Base-by-base conservation (phyloP, 2,329 filamentous ascomycete genomes). In the Mariannaea elegans region DNA sequence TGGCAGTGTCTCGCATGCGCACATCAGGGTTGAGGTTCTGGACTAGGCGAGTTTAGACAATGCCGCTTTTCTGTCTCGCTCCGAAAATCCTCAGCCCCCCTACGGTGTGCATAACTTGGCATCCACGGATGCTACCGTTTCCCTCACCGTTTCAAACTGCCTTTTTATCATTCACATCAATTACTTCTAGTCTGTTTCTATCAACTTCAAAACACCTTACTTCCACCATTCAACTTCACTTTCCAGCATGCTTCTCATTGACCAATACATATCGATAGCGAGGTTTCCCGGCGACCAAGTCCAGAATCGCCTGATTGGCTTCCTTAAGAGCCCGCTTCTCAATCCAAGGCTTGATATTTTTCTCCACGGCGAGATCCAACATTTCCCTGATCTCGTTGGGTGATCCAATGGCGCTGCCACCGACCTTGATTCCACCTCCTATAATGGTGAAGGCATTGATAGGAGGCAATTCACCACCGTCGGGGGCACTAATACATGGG, bases 331-430 rank as follows among this genome's bases (percentile, higher is more conserved):
- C 78, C 60, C 82, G 75, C 70, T 80, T 75, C 71, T 87, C 77
- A 41, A 87, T 78, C 83, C 83, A 86, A 2, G 85, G 83, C 75
- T 82, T 81, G 24, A 89, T 74, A 1, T 80, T 77, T 73, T 87
- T 83, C 53, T 86, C 78, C 1, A 80, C 84, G 14, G 83, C 85
- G 58, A 89, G 79, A 59, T 81, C 64, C 50, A 89, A 71, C 86
- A 89, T 88, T 68, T 86, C 82, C 51, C 80, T 76, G 44, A 88
- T 88, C 63, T 88, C 82, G 18, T 72, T 70, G 0, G 85, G 85
- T 18, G 78, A 78, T 0, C 84, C 84, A 62, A 87, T 75, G 41
- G 72, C 46, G 46, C 73, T 75, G 21, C 84, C 84, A 0, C 80
- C 80, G 16, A 87, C 72, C 65, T 80, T 81, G 55, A 69, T 59